These are phyloP conservation scores for Nicotiana noctiflora DNA, from an alignment of 257 asterid genomes.

Conservation along the genomic window DNA sequence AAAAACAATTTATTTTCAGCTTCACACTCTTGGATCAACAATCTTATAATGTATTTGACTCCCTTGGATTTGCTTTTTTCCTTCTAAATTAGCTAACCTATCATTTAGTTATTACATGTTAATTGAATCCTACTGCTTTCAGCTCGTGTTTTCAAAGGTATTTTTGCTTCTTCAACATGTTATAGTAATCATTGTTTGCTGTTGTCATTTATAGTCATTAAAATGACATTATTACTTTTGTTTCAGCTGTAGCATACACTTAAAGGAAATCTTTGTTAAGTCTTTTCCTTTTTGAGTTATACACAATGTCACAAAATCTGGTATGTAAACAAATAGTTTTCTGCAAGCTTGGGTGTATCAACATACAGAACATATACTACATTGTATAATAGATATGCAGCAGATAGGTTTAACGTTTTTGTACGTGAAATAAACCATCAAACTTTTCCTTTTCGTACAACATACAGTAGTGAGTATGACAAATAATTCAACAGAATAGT, in stretches of 20 bases:
- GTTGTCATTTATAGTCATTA: too few species aligned
- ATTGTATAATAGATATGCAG: too few species aligned
- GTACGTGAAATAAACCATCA: conserved; percentile 96
- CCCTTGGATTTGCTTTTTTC: too few species aligned
- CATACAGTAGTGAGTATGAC: conserved; percentile 89
- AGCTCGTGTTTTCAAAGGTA: not conserved
- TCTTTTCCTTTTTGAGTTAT: not conserved
- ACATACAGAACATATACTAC: conserved; percentile 33
- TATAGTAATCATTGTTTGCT: too few species aligned
- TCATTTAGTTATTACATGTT: not conserved
- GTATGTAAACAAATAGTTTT: not conserved
- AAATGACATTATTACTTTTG: too few species aligned
- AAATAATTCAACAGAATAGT: conserved; percentile 84
- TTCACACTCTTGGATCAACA: not conserved
- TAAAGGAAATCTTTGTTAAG: not conserved
- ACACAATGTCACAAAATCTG: not conserved
- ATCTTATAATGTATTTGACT: not conserved
- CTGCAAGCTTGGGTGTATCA: not conserved
- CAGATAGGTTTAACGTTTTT: conserved; percentile 92
- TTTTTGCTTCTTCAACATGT: not conserved
- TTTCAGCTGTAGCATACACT: conserved; percentile 5
- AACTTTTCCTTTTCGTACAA: conserved; percentile 92
- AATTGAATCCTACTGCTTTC: not conserved
- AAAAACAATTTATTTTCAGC: not conserved
- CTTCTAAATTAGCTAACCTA: too few species aligned